Evolutionary conservation across 2,329 filamentous ascomycete genomes (phyloP).

Genomic region (Neonectria ditissima): DNA sequence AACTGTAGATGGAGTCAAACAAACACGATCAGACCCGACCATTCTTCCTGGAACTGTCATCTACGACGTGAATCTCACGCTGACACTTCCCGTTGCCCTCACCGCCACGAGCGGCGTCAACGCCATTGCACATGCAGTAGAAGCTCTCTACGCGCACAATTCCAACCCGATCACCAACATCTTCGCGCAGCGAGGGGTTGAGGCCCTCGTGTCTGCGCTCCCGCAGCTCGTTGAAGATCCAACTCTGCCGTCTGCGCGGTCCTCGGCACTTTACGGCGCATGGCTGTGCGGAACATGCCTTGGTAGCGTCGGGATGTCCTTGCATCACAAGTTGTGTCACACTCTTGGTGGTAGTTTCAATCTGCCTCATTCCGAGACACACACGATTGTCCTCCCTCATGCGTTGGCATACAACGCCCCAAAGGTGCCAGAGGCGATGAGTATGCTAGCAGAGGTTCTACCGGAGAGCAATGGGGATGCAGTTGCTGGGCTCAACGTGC

Average conservation of each 20-base stretch:
- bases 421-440: constrained; percentile 63
- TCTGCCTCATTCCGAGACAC: constrained; percentile 26
- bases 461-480: constrained; percentile 70
- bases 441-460: constrained; percentile 63
- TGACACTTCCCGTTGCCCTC: constrained; percentile 65
- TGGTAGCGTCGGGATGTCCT: constrained; percentile 21
- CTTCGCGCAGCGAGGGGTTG: constrained; percentile 63
- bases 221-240: constrained; percentile 62
- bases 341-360: constrained; percentile 66
- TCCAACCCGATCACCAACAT: constrained; percentile 70
- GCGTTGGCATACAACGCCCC: constrained; percentile 73
- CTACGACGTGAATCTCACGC: constrained; percentile 73
- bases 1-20: constrained; percentile 68
- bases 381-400: constrained; percentile 66
- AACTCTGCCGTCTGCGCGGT: constrained; percentile 57
- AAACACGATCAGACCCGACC: constrained; percentile 66
- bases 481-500: constrained; percentile 65
- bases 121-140: constrained; percentile 72
- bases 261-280: constrained; percentile 38
- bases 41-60: constrained; percentile 71
- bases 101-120: constrained; percentile 72
- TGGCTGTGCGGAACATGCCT: constrained; percentile 56
- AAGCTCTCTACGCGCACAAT: constrained; percentile 72
- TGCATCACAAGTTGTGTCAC: constrained; percentile 31
- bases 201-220: constrained; percentile 63